A percentile compares a stretch with the other conserved stretches of the same genome.
phyloP scores from a whole-genome alignment of 2,329 filamentous ascomycete genomes.

The Gaeumannomyces tritici region DNA sequence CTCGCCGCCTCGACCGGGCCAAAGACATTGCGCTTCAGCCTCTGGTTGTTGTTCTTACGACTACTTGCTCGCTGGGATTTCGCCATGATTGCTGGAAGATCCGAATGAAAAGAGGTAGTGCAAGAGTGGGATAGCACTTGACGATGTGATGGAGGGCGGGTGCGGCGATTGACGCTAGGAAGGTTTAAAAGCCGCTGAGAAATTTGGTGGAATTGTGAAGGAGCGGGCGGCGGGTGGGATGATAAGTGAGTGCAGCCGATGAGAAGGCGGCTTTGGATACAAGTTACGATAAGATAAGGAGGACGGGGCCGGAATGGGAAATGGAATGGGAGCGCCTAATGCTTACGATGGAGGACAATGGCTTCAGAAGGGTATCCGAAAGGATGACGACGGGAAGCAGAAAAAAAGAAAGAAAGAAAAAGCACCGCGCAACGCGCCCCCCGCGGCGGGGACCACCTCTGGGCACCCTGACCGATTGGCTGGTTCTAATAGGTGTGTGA shows the following conservation, averaged over 20 bases:
- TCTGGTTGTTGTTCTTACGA: constrained; percentile 74
- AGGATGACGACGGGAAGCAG: not conserved
- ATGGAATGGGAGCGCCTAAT: too few species aligned
- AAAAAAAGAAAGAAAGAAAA: not conserved
- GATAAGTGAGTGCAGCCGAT: too few species aligned
- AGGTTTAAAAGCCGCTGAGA: too few species aligned
- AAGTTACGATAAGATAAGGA: not conserved
- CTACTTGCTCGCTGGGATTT: constrained; percentile 74
- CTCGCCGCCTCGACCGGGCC: constrained; percentile 72
- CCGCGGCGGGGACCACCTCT: not conserved
- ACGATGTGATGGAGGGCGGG: not conserved
- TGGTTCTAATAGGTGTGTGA: not conserved
- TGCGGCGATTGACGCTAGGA: not conserved
- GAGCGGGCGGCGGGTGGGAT: too few species aligned
- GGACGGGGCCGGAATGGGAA: too few species aligned
- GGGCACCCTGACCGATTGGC: too few species aligned
- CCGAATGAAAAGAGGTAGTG: not conserved
- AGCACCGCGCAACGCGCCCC: not conserved
- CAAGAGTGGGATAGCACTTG: not conserved
- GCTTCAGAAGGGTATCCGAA: not conserved
- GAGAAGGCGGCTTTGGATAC: too few species aligned
- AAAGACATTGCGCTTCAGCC: constrained; percentile 73
- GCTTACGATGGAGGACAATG: not conserved
- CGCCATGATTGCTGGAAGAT: constrained; percentile 51
- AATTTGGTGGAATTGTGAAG: not conserved